Conservation (phyloP, 2,329 filamentous ascomycete genomes). For the Stenocarpella maydis region DNA sequence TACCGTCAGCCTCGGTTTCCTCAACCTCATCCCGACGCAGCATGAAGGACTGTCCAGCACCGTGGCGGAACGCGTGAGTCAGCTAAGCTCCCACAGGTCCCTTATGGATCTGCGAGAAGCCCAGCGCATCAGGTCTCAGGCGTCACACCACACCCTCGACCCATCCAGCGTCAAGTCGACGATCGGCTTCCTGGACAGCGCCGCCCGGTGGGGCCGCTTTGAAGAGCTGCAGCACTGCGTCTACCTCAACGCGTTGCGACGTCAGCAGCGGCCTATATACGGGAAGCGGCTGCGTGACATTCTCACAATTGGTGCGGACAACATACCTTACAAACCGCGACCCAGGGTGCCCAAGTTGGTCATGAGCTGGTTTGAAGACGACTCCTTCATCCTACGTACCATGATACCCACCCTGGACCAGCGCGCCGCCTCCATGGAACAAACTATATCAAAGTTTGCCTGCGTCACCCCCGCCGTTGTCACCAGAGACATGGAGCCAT, state of each 20-base stretch:
- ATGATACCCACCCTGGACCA: constrained; percentile 80
- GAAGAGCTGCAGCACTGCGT: constrained; percentile 83
- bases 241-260: constrained; percentile 81
- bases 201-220: constrained; percentile 72
- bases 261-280: constrained; percentile 83
- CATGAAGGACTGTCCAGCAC: constrained; percentile 70
- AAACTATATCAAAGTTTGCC: constrained; percentile 84
- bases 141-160: constrained; percentile 64
- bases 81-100: constrained; percentile 74
- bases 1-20: constrained; percentile 75
- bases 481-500: constrained; percentile 76
- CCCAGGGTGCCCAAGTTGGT: constrained; percentile 69
- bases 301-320: constrained; percentile 69
- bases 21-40: constrained; percentile 79
- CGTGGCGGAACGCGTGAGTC: constrained; percentile 63
- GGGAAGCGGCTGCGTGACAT: constrained; percentile 81
- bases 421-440: constrained; percentile 76
- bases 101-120: constrained; percentile 76
- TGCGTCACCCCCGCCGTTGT: constrained; percentile 92
- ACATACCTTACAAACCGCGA: constrained; percentile 65
- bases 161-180: constrained; percentile 74
- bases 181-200: constrained; percentile 76
- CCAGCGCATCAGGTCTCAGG: constrained; percentile 69
- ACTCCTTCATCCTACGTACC: constrained; percentile 67
- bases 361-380: constrained; percentile 78